Evolutionary conservation across 2,329 filamentous ascomycete genomes (phyloP).

Genomic region (Phyllosticta citrichinensis): DNA sequence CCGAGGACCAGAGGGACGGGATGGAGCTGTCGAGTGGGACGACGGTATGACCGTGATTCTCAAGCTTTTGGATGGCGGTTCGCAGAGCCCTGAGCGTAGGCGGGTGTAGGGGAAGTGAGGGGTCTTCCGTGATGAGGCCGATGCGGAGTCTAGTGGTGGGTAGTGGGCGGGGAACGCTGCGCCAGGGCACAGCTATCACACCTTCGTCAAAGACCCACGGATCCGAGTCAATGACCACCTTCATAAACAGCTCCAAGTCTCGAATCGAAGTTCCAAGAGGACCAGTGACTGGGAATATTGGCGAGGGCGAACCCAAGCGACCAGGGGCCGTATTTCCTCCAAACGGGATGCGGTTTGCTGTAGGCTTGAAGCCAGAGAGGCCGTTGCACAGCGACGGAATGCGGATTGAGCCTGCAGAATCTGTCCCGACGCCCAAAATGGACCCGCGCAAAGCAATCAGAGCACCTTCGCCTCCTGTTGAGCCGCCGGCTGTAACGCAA

Average conservation of each 20-base stretch:
- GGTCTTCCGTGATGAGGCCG: slow-evolving; percentile 22
- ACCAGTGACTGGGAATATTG: slow-evolving; percentile 31
- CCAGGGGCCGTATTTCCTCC: slow-evolving; percentile 17
- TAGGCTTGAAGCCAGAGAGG: slow-evolving; percentile 32
- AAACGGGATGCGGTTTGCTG: slow-evolving; percentile 35
- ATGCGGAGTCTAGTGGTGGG: slow-evolving; percentile 8
- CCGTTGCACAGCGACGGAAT: slow-evolving; percentile 73
- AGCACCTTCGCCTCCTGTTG: slow-evolving; percentile 55
- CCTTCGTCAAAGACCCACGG: slow-evolving; percentile 39
- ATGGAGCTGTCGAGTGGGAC: slow-evolving; percentile 15
- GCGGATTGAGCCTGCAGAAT: slow-evolving; percentile 53
- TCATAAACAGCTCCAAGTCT: slow-evolving; percentile 34
- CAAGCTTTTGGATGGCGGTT: slow-evolving; percentile 29
- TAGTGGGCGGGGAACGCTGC: slow-evolving; percentile 14
- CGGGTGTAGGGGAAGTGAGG: slow-evolving; percentile 28
- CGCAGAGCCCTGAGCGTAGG: slow-evolving; percentile 30
- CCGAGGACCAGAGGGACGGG: slow-evolving; percentile 20
- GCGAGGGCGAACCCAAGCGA: slow-evolving; percentile 7
- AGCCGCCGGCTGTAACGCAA: slow-evolving; percentile 52
- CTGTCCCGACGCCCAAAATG: slow-evolving; percentile 52
- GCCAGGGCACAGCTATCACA: slow-evolving; percentile 39
- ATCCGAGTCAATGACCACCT: slow-evolving; percentile 27
- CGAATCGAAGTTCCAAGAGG: slow-evolving; percentile 34
- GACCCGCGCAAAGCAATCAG: slow-evolving; percentile 49
- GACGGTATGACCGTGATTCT: slow-evolving; percentile 26